Percentiles rank a stretch among this genome's conserved stretches.
Evolutionary conservation across 805 yeast genomes (phyloP).

Genomic region (Lachancea fermentati): DNA sequence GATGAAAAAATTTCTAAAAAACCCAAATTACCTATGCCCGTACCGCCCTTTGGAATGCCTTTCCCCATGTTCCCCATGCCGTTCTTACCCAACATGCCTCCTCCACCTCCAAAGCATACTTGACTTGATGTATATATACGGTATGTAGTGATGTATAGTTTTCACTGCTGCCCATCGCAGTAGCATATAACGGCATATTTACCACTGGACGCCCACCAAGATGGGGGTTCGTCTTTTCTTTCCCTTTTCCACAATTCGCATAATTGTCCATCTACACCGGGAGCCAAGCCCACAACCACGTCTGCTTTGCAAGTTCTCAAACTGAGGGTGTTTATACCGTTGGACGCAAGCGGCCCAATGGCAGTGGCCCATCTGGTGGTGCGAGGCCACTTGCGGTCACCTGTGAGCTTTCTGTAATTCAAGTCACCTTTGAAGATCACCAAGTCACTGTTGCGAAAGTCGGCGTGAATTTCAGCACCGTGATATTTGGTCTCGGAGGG

Average conservation of each 20-base stretch:
- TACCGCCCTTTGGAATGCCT: constrained; percentile 32
- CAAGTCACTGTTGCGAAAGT: constrained; percentile 58
- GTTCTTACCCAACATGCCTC: constrained; percentile 18
- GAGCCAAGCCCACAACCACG: constrained; percentile 78
- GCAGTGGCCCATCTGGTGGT: constrained; percentile 70
- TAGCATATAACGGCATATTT: constrained; percentile 88
- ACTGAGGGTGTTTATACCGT: constrained; percentile 62
- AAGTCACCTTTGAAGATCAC: constrained; percentile 91
- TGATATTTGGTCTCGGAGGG: constrained; percentile 42
- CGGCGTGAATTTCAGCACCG: constrained; percentile 56
- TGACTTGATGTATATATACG: background rate
- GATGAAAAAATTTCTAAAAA: constrained; percentile 7
- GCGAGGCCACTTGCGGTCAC: constrained; percentile 83
- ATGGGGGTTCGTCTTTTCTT: constrained; percentile 57
- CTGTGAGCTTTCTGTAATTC: constrained; percentile 90
- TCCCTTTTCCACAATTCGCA: constrained; percentile 48
- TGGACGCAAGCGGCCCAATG: constrained; percentile 58
- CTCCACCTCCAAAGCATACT: background rate
- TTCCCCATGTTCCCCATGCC: constrained; percentile 37
- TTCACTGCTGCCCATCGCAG: constrained; percentile 14
- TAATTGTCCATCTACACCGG: constrained; percentile 68
- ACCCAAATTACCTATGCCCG: constrained; percentile 19
- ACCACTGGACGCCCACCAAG: constrained; percentile 83
- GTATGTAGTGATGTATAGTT: background rate
- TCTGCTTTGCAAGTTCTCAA: constrained; percentile 96